Conservation (phyloP, 2,329 filamentous ascomycete species). For the Stemphylium vesicarium region DNA sequence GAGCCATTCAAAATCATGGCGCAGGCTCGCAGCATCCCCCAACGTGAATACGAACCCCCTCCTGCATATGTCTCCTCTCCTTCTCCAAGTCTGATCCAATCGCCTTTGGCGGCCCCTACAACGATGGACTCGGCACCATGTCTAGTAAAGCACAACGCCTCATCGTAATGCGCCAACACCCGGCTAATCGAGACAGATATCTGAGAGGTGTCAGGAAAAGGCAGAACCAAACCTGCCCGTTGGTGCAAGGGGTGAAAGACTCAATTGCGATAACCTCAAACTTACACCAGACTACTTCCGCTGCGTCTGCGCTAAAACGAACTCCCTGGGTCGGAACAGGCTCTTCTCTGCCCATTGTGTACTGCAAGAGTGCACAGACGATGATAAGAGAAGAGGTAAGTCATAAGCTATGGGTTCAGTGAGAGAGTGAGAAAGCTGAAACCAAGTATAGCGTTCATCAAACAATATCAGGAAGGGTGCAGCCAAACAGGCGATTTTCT, state of each 20-base stretch:
- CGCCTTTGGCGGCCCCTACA: neutral
- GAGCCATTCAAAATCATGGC: neutral
- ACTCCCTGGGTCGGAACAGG: constrained; percentile 1
- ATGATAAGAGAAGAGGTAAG: constrained; percentile 8
- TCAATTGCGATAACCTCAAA: neutral
- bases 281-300: neutral
- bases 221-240: neutral
- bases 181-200: constrained; percentile 7
- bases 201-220: constrained; percentile 1
- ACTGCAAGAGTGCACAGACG: constrained; percentile 6
- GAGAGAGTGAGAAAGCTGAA: constrained; percentile 4
- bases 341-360: constrained; percentile 14
- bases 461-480: constrained; percentile 6
- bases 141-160: neutral
- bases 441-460: constrained; percentile 9
- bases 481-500: neutral
- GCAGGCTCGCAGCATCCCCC: neutral
- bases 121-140: neutral
- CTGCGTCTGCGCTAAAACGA: constrained; percentile 9
- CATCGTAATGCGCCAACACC: neutral
- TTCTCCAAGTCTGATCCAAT: neutral
- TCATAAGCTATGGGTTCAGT: neutral
- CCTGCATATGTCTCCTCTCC: neutral
- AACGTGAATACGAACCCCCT: neutral
- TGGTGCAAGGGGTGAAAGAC: neutral